phyloP scores from a whole-genome alignment of 2,329 filamentous ascomycete genomes.

The Orbilia oligospora region DNA sequence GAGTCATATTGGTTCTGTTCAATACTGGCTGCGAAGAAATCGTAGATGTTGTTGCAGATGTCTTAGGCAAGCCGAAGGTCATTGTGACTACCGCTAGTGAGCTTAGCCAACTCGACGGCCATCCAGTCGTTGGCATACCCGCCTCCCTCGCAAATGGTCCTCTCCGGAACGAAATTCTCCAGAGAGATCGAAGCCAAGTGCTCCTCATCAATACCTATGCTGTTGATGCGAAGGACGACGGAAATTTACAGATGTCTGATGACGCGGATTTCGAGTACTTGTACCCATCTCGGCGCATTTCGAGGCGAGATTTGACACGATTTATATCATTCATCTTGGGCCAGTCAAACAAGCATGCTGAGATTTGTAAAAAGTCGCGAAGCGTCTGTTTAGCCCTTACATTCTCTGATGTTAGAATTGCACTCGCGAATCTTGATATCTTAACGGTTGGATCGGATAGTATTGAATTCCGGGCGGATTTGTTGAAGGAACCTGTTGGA shows the following conservation, averaged over 20 bases:
- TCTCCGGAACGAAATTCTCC: constrained; percentile 73
- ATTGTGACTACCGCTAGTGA: constrained; percentile 73
- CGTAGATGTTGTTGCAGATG: constrained; percentile 81
- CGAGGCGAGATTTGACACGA: constrained; percentile 81
- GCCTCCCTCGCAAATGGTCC: constrained; percentile 64
- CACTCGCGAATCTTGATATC: constrained; percentile 87
- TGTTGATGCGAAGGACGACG: constrained; percentile 77
- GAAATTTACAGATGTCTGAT: constrained; percentile 71
- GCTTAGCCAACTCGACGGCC: constrained; percentile 64
- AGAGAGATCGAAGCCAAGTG: constrained; percentile 74
- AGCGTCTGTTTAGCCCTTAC: constrained; percentile 91
- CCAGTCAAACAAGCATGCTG: constrained; percentile 82
- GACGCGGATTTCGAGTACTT: constrained; percentile 88
- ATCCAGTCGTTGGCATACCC: constrained; percentile 44
- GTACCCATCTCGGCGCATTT: constrained; percentile 80
- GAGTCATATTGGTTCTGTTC: constrained; percentile 76
- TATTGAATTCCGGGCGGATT: constrained; percentile 85
- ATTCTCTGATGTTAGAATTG: constrained; percentile 86
- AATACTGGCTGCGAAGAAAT: constrained; percentile 80
- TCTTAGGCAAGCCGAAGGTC: constrained; percentile 80
- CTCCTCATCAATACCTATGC: constrained; percentile 83
- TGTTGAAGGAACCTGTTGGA: constrained; percentile 75
- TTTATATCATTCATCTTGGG: constrained; percentile 85
- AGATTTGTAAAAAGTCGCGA: constrained; percentile 81
- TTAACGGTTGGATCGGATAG: constrained; percentile 88